Base-by-base conservation (phyloP, 768 basidiomycete species). In the Psilocybe cyanescens region DNA sequence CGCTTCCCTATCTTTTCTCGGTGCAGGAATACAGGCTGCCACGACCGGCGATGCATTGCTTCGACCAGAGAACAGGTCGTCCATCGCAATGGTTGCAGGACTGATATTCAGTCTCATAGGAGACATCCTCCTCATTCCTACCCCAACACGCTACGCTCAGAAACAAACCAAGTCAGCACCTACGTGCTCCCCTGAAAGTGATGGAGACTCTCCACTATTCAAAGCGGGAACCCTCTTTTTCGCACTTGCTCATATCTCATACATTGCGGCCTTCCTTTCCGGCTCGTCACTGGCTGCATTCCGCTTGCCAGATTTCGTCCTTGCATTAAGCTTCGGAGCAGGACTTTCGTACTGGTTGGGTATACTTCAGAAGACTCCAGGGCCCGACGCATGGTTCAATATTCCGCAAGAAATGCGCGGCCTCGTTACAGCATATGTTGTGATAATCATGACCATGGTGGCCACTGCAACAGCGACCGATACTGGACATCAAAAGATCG, bases 381-480 rank as follows among this genome's bases (percentile, higher is more conserved):
- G 52, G 37, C 57, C 41, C n/a, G 37, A 52, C 53, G 57, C 63
- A 41, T 63, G 60, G 54, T 62, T 71, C 53, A 29, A 57, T 31
- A 62, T 71, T 4, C 68, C 67, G 49, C 19, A 54, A 14, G 69
- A 64, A 14, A 62, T 69, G 62, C 55, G 31, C 8, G 31, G 52
- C 5, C 61, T 68, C 19, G 66, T 72, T 6, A 41, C 35, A 29
- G 52, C 50, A 14, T 72, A 72, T 49, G 57, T 69, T 6, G 48
- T 57, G 2, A 66, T 71, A 17, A 67, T 70, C 47, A 57, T 68
- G 44, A 65, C 58, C 3, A 71, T 71, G 69, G 69, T 71, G 35
- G 68, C 64, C 5, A 66, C 65, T 17, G 70, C 72, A n/a, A 71
- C 67, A 24, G 70, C 68, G 17, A 70, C 72, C 9, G 72, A 71